Percentiles rank a stretch among this genome's conserved stretches.
Conservation (phyloP, 1,139 yeast genomes). For the Saccharomyces hybrid region DNA sequence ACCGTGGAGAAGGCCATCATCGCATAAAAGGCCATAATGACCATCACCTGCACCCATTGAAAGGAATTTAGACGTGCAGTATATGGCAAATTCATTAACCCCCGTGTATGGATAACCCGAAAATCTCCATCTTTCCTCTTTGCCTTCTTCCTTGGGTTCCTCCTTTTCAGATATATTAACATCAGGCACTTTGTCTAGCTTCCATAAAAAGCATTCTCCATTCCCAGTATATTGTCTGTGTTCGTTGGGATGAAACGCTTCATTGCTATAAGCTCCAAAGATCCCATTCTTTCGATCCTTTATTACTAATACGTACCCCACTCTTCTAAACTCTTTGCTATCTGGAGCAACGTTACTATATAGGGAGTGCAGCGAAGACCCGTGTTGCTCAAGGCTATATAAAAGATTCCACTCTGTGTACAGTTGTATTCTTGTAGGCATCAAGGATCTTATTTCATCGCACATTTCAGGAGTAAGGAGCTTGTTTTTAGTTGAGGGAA, state of each 20-base stretch:
- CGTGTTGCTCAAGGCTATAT: conserved; percentile 85
- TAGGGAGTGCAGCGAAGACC: conserved; percentile 75
- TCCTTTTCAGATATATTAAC: conserved; percentile 5
- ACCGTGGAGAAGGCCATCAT: conserved; percentile 64
- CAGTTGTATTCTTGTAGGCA: conserved; percentile 75
- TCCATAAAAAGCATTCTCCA: conserved; percentile 94
- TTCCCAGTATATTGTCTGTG: conserved; percentile 78
- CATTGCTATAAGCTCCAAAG: conserved; percentile 84
- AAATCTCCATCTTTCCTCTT: conserved; percentile 39
- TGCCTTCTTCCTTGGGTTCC: conserved; percentile 9
- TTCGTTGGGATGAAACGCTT: conserved; percentile 60
- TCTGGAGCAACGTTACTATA: conserved; percentile 40
- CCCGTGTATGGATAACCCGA: conserved; percentile 89
- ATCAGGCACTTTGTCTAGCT: conserved; percentile 39
- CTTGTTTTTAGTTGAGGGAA: conserved; percentile 46
- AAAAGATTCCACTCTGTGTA: conserved; percentile 69
- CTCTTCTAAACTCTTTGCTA: conserved; percentile 29
- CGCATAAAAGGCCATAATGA: conserved; percentile 87
- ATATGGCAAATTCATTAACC: conserved; percentile 74
- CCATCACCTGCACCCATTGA: conserved; percentile 93
- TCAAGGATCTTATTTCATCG: conserved; percentile 58
- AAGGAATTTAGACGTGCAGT: conserved; percentile 69
- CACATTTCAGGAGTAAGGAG: conserved; percentile 57
- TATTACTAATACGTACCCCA: conserved; percentile 66
- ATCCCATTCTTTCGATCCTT: conserved; percentile 53